phyloP scores from a whole-genome alignment of 345 rosid genomes.

The Theobroma cacao region DNA sequence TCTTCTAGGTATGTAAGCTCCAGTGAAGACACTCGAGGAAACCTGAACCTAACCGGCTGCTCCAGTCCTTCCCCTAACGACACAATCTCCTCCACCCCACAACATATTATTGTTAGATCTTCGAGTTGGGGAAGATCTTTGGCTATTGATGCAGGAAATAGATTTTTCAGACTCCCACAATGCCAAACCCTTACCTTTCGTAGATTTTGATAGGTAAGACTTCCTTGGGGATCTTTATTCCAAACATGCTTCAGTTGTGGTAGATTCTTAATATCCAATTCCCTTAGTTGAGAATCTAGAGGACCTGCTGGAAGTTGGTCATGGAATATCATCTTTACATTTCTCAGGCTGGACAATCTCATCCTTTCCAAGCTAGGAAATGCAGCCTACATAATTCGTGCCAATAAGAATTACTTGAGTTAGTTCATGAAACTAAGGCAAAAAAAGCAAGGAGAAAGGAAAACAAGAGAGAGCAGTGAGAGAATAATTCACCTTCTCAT shows the following conservation, averaged over 20 bases:
- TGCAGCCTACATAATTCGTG: conserved; percentile 6
- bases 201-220: background rate
- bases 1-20: background rate
- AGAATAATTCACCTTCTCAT: background rate
- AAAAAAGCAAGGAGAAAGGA: background rate
- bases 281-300: background rate
- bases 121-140: conserved; percentile 12
- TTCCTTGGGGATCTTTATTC: background rate
- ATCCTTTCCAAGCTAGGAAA: conserved; percentile 20
- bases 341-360: background rate
- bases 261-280: background rate
- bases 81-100: conserved; percentile 15
- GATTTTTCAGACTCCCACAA: background rate
- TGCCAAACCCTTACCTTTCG: rapidly evolving
- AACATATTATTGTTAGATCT: background rate
- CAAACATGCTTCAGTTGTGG: conserved; percentile 8
- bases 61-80: background rate
- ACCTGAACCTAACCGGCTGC: background rate
- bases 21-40: conserved; percentile 3
- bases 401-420: background rate
- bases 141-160: conserved; percentile 16
- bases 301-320: background rate
- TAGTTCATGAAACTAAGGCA: background rate
- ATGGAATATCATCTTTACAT: conserved; percentile 18
- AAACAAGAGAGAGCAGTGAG: no score